Evolutionary conservation across 768 basidiomycete species (phyloP).

Genomic region (Collybiopsis luxurians): DNA sequence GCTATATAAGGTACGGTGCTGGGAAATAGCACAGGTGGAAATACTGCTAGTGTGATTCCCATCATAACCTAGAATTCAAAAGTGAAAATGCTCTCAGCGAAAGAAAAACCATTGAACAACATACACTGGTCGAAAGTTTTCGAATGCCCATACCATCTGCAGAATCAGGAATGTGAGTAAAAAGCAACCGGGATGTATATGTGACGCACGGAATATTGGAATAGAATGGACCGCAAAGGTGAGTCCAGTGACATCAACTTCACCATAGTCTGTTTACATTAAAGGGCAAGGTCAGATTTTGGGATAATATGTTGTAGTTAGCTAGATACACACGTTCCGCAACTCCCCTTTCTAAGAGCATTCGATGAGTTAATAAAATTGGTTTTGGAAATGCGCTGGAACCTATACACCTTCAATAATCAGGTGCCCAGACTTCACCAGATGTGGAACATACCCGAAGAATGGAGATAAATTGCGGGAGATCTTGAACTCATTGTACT

Average conservation of each 20-base stretch:
- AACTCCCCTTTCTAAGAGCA: neutral
- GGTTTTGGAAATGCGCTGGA: neutral
- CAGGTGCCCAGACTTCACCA: too few species aligned
- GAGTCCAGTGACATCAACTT: neutral
- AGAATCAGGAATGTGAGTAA: neutral
- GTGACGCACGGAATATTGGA: neutral
- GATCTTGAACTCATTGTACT: too few species aligned
- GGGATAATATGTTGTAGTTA: neutral
- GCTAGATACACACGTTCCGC: too few species aligned
- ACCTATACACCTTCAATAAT: neutral
- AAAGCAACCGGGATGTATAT: too few species aligned
- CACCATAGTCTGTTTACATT: neutral
- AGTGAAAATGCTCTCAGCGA: too few species aligned
- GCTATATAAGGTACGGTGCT: neutral
- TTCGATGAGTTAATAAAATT: neutral
- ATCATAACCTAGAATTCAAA: neutral
- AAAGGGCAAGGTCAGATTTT: neutral
- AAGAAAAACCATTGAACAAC: too few species aligned
- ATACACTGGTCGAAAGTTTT: neutral
- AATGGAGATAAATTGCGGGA: too few species aligned
- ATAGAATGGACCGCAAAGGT: neutral
- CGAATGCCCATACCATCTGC: neutral
- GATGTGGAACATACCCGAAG: too few species aligned
- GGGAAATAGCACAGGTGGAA: neutral
- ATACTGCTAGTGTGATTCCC: neutral